These are phyloP conservation scores for Zygosaccharomyces sapae DNA, from an alignment of 1,139 yeast genomes.

Conservation along the genomic window DNA sequence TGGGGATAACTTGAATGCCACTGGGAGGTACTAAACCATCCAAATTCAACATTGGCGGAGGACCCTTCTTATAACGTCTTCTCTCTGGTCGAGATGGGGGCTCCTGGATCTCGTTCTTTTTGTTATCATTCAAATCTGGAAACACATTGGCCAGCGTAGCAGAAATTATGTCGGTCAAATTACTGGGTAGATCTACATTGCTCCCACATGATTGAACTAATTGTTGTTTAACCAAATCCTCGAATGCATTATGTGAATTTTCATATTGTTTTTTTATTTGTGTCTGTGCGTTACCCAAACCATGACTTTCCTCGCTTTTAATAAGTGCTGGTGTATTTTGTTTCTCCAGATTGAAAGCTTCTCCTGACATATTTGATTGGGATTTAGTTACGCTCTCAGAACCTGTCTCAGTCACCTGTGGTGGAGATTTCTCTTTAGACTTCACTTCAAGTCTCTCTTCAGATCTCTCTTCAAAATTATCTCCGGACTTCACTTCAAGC, in stretches of 20 bases:
- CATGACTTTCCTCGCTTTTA: background rate
- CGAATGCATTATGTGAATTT: slow-evolving; percentile 15
- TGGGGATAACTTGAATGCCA: slow-evolving; percentile 7
- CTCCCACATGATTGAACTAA: slow-evolving; percentile 19
- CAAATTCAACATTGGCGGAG: slow-evolving; percentile 25
- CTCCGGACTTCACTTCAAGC: no score
- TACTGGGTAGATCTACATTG: slow-evolving; percentile 27
- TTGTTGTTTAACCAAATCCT: slow-evolving; percentile 22
- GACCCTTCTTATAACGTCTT: slow-evolving; percentile 14
- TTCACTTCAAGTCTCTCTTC: no score
- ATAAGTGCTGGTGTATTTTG: background rate
- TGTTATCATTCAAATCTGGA: slow-evolving; percentile 20
- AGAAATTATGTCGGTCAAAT: slow-evolving; percentile 31
- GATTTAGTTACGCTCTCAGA: background rate
- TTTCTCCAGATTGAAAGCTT: background rate
- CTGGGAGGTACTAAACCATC: slow-evolving; percentile 32
- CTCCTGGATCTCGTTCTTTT: slow-evolving; percentile 3
- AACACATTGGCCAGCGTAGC: slow-evolving; percentile 32
- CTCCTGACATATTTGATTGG: background rate
- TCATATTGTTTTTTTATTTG: slow-evolving; percentile 12
- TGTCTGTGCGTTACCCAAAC: background rate
- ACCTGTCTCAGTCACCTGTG: no score
- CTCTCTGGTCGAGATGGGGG: slow-evolving; percentile 11
- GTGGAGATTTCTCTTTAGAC: no score
- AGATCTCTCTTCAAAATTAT: no score